Evolutionary conservation across 345 rosid genomes (phyloP), one percentile per base, ranked within the genome.

Genomic region (Durio zibethinus): DNA sequence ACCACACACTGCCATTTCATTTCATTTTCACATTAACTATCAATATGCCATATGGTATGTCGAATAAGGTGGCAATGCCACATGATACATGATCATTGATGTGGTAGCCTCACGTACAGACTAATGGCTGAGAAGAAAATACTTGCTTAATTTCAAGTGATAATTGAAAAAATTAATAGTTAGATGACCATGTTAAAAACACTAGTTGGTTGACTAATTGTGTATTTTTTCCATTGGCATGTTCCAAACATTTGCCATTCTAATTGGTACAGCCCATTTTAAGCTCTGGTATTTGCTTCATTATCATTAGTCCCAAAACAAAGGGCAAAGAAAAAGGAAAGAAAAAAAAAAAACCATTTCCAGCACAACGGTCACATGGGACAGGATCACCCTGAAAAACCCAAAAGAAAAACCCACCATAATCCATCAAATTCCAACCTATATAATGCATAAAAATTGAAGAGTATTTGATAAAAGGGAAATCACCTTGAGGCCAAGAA

Each of bases 331-430:
- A 16, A 61, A 27, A 64, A 42, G 15, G 47, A 45, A 16, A 23
- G 7, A 35, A 9, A 20, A 35, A 59, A 71, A 33, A 60, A 74
- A 52, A 81, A 94, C 98, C 98, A 57, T 94, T 94, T 82, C 98
- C 98, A 27, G 91, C 93, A 67, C 98, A 94, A 1, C 93, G 91
- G 74, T 88, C 94, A 75, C 98, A 94, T 10, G 98, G 93, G 38
- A 94, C 92, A 64, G 98, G 97, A 71, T 93, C 98, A 66, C 98
- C 97, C 98, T 94, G 89, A 84, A 83, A 87, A 59, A 29, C 73
- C 74, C 33, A 36, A 40, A 35, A 72, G 48, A 71, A 21, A 54
- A 1, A 11, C 3, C 36, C 33, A 47, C 1, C 10, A 16, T 16
- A 74, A 20, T 40, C 33, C 35, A 2, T 45, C 48, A 64, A 53